A percentile compares a stretch with the other conserved stretches of the same genome.
These are phyloP conservation scores for Purshia tridentata DNA, from an alignment of 306 rosid species.

Conservation along the genomic window DNA sequence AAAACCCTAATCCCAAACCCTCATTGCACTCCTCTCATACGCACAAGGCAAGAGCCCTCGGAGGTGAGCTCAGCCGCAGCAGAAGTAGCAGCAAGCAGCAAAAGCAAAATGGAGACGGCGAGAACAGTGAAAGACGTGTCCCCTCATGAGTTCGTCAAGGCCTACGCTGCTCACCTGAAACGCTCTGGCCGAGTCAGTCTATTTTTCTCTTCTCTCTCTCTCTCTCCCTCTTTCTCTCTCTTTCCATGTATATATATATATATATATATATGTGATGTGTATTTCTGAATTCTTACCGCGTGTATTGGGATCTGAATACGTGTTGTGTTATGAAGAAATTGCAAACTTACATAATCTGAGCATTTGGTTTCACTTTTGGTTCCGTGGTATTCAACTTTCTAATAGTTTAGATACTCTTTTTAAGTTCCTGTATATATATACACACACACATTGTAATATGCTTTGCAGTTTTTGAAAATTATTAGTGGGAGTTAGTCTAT, in stretches of 20 bases:
- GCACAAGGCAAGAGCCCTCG: conserved; percentile 5
- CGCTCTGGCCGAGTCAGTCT: conserved; percentile 57
- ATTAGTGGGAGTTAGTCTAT: background rate
- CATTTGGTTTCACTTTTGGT: background rate
- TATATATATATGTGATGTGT: no score
- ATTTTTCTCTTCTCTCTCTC: no score
- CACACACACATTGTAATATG: background rate
- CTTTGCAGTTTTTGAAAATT: background rate
- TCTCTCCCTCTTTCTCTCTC: background rate
- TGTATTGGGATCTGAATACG: background rate
- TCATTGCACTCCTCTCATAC: background rate
- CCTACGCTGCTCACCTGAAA: conserved; percentile 68
- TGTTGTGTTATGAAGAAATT: background rate
- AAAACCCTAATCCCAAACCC: conserved; percentile 14
- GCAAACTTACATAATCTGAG: background rate
- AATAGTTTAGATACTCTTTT: background rate
- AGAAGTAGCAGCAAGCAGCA: background rate
- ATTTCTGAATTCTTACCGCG: no score
- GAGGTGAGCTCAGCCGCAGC: conserved; percentile 17
- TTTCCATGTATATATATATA: background rate
- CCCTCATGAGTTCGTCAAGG: conserved; percentile 75
- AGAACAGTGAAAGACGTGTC: conserved; percentile 69
- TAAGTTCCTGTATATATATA: no score
- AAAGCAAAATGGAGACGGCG: conserved; percentile 38
- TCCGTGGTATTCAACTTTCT: background rate